Conservation (phyloP, 352 stramenopile species). For the Blastocystis sp. region DNA sequence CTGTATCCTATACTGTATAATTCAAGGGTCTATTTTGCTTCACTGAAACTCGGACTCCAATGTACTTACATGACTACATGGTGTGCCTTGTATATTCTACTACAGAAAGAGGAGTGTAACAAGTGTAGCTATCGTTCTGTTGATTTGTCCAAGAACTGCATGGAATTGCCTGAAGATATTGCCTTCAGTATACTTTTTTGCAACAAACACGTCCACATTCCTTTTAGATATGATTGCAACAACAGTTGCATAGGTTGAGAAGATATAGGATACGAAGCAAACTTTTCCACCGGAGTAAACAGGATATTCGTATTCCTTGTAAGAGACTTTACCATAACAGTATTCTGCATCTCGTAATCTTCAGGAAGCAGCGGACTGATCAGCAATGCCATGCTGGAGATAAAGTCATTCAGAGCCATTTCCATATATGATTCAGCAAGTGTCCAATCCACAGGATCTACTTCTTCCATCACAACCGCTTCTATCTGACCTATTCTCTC, state of each 20-base stretch:
- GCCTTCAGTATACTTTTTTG: background rate
- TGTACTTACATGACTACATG: no score
- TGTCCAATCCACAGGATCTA: constrained; percentile 55
- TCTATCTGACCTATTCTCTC: background rate
- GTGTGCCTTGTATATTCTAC: no score
- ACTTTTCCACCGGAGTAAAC: constrained; percentile 31
- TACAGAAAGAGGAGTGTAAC: no score
- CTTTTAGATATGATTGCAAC: constrained; percentile 8
- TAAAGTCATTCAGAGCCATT: background rate
- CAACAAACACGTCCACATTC: background rate
- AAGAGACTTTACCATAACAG: background rate
- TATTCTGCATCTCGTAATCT: background rate
- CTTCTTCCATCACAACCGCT: background rate
- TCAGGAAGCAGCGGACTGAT: constrained; percentile 16
- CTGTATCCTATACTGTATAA: no score
- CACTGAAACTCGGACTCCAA: no score
- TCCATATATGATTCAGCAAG: constrained; percentile 39
- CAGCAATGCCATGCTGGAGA: constrained; percentile 31
- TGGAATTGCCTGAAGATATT: no score
- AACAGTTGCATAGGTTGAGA: constrained; percentile 28
- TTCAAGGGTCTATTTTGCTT: no score
- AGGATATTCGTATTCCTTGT: constrained; percentile 32
- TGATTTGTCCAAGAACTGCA: no score
- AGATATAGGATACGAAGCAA: constrained; percentile 4
- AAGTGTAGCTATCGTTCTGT: no score